A percentile compares a stretch with the other conserved stretches of the same genome.
These are phyloP conservation scores for Ascochyta clinopodiicola DNA, from an alignment of 2,329 filamentous ascomycete species.

Conservation along the genomic window DNA sequence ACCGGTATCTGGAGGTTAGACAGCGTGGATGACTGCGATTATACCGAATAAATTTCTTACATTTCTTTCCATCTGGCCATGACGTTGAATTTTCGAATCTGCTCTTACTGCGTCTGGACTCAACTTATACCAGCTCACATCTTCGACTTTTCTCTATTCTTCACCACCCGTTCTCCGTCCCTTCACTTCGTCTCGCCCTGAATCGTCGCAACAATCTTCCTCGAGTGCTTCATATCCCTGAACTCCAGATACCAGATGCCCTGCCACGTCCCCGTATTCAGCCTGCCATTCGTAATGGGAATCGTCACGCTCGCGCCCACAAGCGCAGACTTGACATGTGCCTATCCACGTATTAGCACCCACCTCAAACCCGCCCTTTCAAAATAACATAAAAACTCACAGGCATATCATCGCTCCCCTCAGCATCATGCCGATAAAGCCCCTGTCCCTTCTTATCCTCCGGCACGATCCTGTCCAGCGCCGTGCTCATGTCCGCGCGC, in stretches of 20 bases:
- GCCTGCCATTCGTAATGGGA: constrained; percentile 83
- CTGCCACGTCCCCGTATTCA: constrained; percentile 79
- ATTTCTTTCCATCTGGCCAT: background rate
- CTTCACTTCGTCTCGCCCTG: constrained; percentile 75
- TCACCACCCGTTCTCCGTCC: background rate
- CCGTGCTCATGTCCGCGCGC: constrained; percentile 91
- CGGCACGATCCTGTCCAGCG: constrained; percentile 87
- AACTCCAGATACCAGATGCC: constrained; percentile 97
- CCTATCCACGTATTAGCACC: constrained; percentile 54
- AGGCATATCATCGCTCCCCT: constrained; percentile 93
- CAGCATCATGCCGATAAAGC: constrained; percentile 85
- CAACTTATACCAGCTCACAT: background rate
- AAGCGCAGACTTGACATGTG: constrained; percentile 90
- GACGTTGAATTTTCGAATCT: background rate
- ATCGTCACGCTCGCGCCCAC: constrained; percentile 89
- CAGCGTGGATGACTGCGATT: background rate
- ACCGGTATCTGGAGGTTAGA: background rate
- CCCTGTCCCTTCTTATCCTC: constrained; percentile 65
- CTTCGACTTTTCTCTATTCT: background rate
- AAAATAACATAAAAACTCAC: constrained; percentile 54
- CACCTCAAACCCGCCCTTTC: background rate
- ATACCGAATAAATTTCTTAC: background rate
- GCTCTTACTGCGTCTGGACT: background rate
- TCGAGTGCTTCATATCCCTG: constrained; percentile 73
- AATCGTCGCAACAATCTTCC: constrained; percentile 89